A percentile compares a stretch with the other conserved stretches of the same genome.
These are phyloP conservation scores for Dendrostoma leiphaemia DNA, from an alignment of 2,329 filamentous ascomycete genomes.

Conservation along the genomic window DNA sequence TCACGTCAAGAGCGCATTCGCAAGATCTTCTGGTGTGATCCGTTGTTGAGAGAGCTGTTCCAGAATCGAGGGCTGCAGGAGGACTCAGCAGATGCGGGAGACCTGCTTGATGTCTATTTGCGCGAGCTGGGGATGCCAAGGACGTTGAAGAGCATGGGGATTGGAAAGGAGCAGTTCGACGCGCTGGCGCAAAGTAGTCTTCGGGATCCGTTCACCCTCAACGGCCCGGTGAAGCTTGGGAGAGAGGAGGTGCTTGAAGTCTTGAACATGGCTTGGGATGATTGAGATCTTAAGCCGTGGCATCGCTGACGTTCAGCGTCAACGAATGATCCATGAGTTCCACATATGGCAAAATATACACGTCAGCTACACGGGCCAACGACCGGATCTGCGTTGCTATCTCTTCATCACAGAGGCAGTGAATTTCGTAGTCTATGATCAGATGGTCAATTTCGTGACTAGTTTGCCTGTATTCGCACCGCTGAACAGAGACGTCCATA, in stretches of 20 bases:
- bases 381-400: no score
- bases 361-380: no score
- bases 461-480: constrained; percentile 28
- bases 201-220: constrained; percentile 46
- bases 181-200: constrained; percentile 47
- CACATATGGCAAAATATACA: no score
- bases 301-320: neutral
- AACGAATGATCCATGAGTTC: no score
- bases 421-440: neutral
- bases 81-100: constrained; percentile 42
- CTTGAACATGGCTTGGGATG: constrained; percentile 34
- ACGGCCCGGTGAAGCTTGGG: constrained; percentile 49
- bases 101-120: constrained; percentile 50
- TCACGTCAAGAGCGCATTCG: constrained; percentile 39
- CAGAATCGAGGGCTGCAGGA: constrained; percentile 13
- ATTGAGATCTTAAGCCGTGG: neutral
- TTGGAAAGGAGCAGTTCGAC: constrained; percentile 46
- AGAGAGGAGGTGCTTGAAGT: constrained; percentile 51
- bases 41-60: constrained; percentile 30
- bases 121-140: constrained; percentile 52
- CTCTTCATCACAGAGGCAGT: neutral
- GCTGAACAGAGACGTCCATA: constrained; percentile 27
- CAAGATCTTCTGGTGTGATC: constrained; percentile 37
- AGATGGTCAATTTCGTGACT: constrained; percentile 22
- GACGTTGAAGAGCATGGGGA: constrained; percentile 47